Percentiles rank a stretch among this genome's conserved stretches.
These are phyloP conservation scores for Aspergillus nomiae DNA, from an alignment of 2,329 filamentous ascomycete species.

Conservation along the genomic window DNA sequence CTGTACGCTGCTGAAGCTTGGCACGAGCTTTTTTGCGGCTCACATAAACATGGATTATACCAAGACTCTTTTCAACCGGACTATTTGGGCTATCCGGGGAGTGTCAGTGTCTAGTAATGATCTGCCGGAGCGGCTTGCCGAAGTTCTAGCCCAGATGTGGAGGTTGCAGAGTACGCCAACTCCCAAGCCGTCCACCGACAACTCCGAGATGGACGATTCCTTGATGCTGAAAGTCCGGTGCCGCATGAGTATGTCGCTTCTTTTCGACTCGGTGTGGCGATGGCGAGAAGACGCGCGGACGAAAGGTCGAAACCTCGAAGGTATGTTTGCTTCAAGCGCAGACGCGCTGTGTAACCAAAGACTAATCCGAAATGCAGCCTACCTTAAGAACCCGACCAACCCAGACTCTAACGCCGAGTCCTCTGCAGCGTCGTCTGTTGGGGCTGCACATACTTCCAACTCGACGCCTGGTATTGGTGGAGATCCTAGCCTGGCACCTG, in stretches of 20 bases:
- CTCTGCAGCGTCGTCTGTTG: constrained; percentile 64
- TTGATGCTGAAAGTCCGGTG: constrained; percentile 66
- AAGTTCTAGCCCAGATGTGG: constrained; percentile 68
- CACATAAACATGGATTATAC: constrained; percentile 59
- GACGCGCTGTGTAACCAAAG: not conserved
- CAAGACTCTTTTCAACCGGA: constrained; percentile 59
- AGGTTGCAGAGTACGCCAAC: constrained; percentile 47
- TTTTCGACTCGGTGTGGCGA: constrained; percentile 69
- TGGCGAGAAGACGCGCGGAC: constrained; percentile 69
- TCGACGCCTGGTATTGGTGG: constrained; percentile 39
- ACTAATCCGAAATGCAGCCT: constrained; percentile 46
- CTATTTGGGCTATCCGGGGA: constrained; percentile 60
- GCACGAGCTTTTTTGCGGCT: constrained; percentile 65
- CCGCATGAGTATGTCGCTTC: constrained; percentile 67
- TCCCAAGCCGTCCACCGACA: constrained; percentile 29
- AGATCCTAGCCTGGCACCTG: constrained; percentile 49
- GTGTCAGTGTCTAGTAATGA: constrained; percentile 66
- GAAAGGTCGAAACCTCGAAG: constrained; percentile 70
- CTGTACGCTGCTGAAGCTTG: constrained; percentile 65
- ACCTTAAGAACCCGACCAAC: constrained; percentile 83
- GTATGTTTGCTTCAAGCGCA: constrained; percentile 52
- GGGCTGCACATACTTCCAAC: constrained; percentile 41
- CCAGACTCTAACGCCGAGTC: constrained; percentile 77
- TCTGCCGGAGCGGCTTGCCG: constrained; percentile 63
- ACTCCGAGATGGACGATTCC: constrained; percentile 42